Base-by-base conservation (phyloP, 2,329 filamentous ascomycete genomes). In the Pestalotiopsis sp. region DNA sequence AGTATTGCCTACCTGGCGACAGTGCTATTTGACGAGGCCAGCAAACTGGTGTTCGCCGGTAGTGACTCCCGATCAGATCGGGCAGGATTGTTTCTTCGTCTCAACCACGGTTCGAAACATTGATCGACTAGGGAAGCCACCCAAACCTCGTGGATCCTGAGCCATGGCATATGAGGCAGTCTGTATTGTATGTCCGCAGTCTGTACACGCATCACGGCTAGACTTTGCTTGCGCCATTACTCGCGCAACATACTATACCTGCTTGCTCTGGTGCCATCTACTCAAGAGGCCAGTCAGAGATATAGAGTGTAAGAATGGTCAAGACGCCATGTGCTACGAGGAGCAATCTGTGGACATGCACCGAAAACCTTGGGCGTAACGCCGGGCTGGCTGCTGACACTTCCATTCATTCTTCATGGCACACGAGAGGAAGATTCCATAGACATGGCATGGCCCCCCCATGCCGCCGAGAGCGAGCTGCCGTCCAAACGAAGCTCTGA, bases 91-190 rank as follows among this genome's bases (percentile, higher is more conserved):
- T 66, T 66, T 66, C 52, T 49, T 56, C 36, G 31, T 60, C 56
- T 59, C 56, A 66, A 41, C 39, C 56, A 49, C 20, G 14, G 25
- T 56, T 38, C 56, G 64, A 66, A 66, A 66, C 64, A 66, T 41
- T 39, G n/a, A 36, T 58, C 27, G n/a, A 13, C 39, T 31, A 59
- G n/a, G 52, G 7, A 31, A 60, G 64, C 52, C 39, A 60, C 31
- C 63, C 45, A 60, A 27, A 49, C 45, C 25, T 52, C 45, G 45
- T 52, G 45, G 45, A 52, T 52, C 45, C n/a, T 9, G 17, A 9
- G 45, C 17, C 17, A 52, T n/a, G 45, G 20, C 7, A 52, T 52
- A 52, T 20, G n/a, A 52, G 45, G 45, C 45, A 52, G 45, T 20
- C 45, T 23, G 45, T 52, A 52, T n/a, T 14, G n/a, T 49, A 49